Conservation (phyloP, 129 eudicot species). For the Pittosporum tobira region DNA sequence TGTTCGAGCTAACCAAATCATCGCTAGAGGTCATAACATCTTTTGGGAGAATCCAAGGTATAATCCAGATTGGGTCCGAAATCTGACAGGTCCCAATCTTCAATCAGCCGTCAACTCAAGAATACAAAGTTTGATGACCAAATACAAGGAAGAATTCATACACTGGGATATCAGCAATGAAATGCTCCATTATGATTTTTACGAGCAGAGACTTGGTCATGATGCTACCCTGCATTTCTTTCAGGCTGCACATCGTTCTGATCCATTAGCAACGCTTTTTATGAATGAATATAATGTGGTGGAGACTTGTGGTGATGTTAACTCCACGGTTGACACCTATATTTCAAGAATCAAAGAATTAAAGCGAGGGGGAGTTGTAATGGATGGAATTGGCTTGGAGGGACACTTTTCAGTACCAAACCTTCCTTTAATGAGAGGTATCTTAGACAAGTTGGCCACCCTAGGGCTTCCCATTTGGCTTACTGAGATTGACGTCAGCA, state of each 20-base stretch:
- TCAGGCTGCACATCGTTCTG: conserved; percentile 48
- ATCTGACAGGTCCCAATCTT: conserved; percentile 50
- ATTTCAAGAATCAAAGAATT: conserved; percentile 49
- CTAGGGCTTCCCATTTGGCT: conserved; percentile 88
- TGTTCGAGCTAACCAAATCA: conserved; percentile 56
- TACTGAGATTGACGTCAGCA: conserved; percentile 70
- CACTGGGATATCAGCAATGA: conserved; percentile 97
- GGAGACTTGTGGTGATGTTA: conserved; percentile 64
- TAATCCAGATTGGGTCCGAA: conserved; percentile 63
- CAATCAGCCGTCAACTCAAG: conserved; percentile 50
- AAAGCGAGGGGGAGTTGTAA: conserved; percentile 46
- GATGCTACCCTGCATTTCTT: conserved; percentile 62
- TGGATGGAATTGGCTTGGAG: conserved; percentile 92
- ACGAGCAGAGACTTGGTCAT: conserved; percentile 58
- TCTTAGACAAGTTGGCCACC: conserved; percentile 69
- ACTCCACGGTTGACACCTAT: conserved; percentile 67
- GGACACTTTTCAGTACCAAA: conserved; percentile 71
- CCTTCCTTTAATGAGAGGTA: conserved; percentile 63
- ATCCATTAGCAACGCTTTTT: conserved; percentile 80
- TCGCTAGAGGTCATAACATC: conserved; percentile 77
- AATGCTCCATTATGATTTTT: conserved; percentile 74
- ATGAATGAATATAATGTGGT: conserved; percentile 89
- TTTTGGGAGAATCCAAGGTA: conserved; percentile 90
- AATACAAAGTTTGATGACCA: conserved; percentile 59
- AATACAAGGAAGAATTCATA: conserved; percentile 63